Conservation (phyloP, 768 basidiomycete genomes). For the Tricholoma hemisulphureum region DNA sequence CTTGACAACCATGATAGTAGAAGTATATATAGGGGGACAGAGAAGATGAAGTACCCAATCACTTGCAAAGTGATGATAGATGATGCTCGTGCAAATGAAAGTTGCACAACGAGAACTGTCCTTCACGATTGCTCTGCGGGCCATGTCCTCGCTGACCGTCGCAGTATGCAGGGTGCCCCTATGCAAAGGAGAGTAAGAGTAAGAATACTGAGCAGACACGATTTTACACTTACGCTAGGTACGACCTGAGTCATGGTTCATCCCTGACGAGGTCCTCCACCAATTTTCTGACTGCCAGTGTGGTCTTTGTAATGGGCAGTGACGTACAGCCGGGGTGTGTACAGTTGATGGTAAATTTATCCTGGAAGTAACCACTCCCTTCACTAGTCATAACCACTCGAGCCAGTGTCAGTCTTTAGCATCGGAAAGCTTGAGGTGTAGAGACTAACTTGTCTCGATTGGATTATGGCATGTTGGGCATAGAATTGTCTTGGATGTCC, state of each 20-base stretch:
- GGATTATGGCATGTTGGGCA: slow-evolving; percentile 21
- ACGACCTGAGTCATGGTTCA: not conserved
- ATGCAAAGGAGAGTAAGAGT: not conserved
- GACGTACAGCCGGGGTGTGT: not conserved
- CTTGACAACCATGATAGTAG: no score
- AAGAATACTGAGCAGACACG: no score
- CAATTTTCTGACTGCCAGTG: slow-evolving; percentile 8
- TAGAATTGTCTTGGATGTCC: slow-evolving; percentile 11
- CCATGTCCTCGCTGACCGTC: not conserved
- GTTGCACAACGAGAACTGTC: no score
- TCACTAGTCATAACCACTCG: not conserved
- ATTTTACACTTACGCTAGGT: slow-evolving; percentile 9
- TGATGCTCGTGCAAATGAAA: no score
- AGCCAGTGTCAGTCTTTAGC: no score
- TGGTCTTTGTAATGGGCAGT: slow-evolving; percentile 3
- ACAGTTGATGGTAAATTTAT: slow-evolving; percentile 6
- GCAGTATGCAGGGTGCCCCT: not conserved
- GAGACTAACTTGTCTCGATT: slow-evolving; percentile 18
- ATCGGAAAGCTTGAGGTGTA: no score
- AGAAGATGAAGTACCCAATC: no score
- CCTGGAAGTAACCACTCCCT: slow-evolving; percentile 14
- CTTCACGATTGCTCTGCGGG: not conserved
- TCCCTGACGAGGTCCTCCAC: slow-evolving; percentile 10
- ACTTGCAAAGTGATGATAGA: no score
- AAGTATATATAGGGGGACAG: no score